Evolutionary conservation across 192 early-diverging fungal genomes (phyloP).

Genomic region (Endogone sp.): DNA sequence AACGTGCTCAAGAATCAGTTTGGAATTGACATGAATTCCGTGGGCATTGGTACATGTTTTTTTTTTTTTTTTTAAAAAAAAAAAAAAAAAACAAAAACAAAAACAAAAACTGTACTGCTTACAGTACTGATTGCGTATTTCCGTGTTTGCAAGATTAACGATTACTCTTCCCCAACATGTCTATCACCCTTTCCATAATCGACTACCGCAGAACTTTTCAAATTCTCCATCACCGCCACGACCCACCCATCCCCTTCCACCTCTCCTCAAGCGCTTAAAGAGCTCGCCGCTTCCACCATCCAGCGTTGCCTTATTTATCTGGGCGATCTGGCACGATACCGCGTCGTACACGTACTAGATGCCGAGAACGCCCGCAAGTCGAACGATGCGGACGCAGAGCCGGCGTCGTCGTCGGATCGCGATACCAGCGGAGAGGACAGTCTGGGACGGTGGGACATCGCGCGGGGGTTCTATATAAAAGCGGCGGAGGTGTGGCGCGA

Average conservation of each 20-base stretch:
- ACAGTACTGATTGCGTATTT: too few species aligned
- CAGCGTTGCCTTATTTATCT: conserved; percentile 50
- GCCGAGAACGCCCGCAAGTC: too few species aligned
- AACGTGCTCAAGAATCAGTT: conserved; percentile 38
- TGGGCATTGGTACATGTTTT: conserved; percentile 51
- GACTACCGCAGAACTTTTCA: neutral
- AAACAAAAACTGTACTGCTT: conserved; percentile 1
- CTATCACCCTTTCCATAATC: conserved; percentile 1
- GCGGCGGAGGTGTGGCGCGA: conserved; percentile 10
- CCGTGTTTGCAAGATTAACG: too few species aligned
- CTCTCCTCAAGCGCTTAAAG: conserved; percentile 11
- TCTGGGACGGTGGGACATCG: conserved; percentile 7
- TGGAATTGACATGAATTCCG: conserved; percentile 39
- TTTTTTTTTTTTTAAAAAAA: too few species aligned
- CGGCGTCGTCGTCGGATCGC: too few species aligned
- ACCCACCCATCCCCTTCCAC: neutral
- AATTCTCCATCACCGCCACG: conserved; percentile 17
- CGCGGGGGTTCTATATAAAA: conserved; percentile 23
- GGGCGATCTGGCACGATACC: conserved; percentile 53
- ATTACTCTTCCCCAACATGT: too few species aligned
- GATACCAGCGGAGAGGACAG: neutral
- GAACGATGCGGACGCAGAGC: too few species aligned
- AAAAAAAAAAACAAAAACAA: too few species aligned
- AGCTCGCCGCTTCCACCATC: conserved; percentile 33
- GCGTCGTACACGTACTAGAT: conserved; percentile 13